Percentiles rank a stretch among this genome's conserved stretches.
These are phyloP conservation scores for Pelargonium nanum DNA, from an alignment of 345 rosid species.

Conservation along the genomic window DNA sequence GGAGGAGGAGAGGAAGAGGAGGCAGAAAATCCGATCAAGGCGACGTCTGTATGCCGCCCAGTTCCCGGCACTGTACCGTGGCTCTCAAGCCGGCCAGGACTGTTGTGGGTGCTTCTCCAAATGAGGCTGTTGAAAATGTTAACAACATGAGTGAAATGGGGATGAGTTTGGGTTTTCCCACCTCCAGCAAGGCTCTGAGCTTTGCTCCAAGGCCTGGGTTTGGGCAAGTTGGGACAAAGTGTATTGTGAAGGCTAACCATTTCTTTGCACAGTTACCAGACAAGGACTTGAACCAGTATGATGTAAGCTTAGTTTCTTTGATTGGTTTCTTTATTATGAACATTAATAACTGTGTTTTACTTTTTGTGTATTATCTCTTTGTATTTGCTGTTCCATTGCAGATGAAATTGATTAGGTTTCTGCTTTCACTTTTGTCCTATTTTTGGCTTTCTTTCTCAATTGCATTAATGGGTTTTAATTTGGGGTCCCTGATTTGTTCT, in stretches of 20 bases:
- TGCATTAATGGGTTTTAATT: slow-evolving; percentile 23
- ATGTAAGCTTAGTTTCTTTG: slow-evolving; percentile 43
- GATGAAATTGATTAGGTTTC: slow-evolving; percentile 25
- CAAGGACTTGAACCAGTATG: slow-evolving; percentile 92
- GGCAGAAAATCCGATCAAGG: slow-evolving; percentile 90
- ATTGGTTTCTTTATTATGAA: slow-evolving; percentile 7
- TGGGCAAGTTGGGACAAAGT: slow-evolving; percentile 80
- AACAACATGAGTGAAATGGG: slow-evolving; percentile 24
- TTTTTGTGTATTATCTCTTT: background rate
- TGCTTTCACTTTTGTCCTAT: slow-evolving; percentile 14
- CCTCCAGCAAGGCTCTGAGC: slow-evolving; percentile 61
- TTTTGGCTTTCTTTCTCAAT: slow-evolving; percentile 5
- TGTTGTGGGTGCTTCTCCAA: slow-evolving; percentile 19
- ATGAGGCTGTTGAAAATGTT: slow-evolving; percentile 22
- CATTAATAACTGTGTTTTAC: background rate
- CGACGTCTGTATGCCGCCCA: slow-evolving; percentile 75
- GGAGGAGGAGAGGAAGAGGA: slow-evolving; percentile 89
- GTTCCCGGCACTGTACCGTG: slow-evolving; percentile 83
- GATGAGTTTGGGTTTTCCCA: slow-evolving; percentile 47
- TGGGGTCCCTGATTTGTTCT: slow-evolving; percentile 34
- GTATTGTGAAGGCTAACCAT: slow-evolving; percentile 97
- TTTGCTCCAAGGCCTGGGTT: slow-evolving; percentile 81
- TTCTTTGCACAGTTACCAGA: slow-evolving; percentile 83
- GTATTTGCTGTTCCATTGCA: slow-evolving; percentile 22
- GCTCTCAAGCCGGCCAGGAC: slow-evolving; percentile 43